Conservation (phyloP, 495 filamentous ascomycete genomes). For the Aspergillus incahuasiensis region DNA sequence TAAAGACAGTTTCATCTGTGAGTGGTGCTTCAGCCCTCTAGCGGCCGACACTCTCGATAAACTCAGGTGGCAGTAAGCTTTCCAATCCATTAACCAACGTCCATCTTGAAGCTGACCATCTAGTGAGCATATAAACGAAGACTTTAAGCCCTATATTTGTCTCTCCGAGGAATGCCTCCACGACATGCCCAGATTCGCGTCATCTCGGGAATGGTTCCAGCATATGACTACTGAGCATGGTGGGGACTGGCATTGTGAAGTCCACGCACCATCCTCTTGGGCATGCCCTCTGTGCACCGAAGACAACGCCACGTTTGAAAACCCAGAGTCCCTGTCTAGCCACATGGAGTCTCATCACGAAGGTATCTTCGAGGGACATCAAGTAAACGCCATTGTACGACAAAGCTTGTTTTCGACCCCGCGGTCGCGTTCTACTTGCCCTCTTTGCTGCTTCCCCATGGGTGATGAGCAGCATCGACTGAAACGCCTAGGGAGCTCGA, state of each 20-base stretch:
- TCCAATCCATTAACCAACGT: not conserved
- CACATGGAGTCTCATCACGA: not conserved
- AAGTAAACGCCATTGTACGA: not conserved
- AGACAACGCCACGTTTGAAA: not conserved
- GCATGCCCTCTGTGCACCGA: not conserved
- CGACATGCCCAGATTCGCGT: not conserved
- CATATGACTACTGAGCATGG: not conserved
- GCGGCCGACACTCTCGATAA: not conserved
- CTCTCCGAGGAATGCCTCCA: not conserved
- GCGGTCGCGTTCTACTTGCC: not conserved
- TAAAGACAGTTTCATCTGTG: not conserved
- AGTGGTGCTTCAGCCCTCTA: constrained; percentile 4
- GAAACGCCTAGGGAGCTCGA: not conserved
- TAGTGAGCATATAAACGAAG: not conserved
- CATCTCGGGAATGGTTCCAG: not conserved
- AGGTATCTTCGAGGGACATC: not conserved
- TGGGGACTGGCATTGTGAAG: not conserved
- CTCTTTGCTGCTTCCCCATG: not conserved
- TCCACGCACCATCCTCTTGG: not conserved
- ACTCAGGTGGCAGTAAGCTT: not conserved
- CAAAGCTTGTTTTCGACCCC: not conserved
- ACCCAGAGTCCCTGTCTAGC: not conserved
- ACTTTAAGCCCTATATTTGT: constrained; percentile 2
- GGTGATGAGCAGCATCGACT: not conserved
- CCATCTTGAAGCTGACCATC: not conserved